A percentile compares a stretch with the other conserved stretches of the same genome.
Conservation (phyloP, 192 early-diverging fungal genomes). For the Backusella psychrophila region DNA sequence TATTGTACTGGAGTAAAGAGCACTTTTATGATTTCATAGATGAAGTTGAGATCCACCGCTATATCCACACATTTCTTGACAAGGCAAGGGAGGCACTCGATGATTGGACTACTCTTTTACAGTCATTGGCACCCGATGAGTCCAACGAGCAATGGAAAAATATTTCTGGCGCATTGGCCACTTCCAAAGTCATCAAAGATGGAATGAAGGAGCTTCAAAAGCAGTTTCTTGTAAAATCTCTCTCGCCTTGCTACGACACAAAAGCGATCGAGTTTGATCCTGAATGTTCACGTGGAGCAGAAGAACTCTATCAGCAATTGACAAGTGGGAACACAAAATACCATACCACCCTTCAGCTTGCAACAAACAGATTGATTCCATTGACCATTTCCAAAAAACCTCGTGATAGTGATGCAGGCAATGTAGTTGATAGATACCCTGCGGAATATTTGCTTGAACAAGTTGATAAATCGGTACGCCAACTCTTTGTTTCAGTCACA, state of each 20-base stretch:
- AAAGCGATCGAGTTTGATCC: conserved; percentile 20
- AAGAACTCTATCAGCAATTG: conserved; percentile 24
- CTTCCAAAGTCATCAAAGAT: neutral
- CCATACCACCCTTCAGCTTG: conserved; percentile 7
- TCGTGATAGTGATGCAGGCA: conserved; percentile 6
- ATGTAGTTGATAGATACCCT: conserved; percentile 27
- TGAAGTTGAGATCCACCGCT: conserved; percentile 32
- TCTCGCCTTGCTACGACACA: conserved; percentile 26
- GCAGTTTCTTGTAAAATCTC: neutral
- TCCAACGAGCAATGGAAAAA: neutral
- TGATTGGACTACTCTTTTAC: conserved; percentile 9
- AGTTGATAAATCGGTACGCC: conserved; percentile 33
- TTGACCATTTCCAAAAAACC: conserved; percentile 29
- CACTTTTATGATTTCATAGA: conserved; percentile 67
- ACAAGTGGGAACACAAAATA: conserved; percentile 11
- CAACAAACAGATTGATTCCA: conserved; percentile 10
- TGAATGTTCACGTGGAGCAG: neutral
- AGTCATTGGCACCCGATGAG: neutral
- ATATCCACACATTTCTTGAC: conserved; percentile 3
- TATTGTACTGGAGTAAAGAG: conserved; percentile 61
- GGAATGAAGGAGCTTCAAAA: conserved; percentile 6
- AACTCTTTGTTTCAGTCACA: conserved; percentile 34
- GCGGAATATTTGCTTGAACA: conserved; percentile 30
- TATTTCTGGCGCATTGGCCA: neutral
- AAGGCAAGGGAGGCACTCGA: conserved; percentile 15